A percentile compares a stretch with the other conserved stretches of the same genome.
phyloP scores from a whole-genome alignment of 495 filamentous ascomycete genomes.

The Annulohypoxylon maeteangense region DNA sequence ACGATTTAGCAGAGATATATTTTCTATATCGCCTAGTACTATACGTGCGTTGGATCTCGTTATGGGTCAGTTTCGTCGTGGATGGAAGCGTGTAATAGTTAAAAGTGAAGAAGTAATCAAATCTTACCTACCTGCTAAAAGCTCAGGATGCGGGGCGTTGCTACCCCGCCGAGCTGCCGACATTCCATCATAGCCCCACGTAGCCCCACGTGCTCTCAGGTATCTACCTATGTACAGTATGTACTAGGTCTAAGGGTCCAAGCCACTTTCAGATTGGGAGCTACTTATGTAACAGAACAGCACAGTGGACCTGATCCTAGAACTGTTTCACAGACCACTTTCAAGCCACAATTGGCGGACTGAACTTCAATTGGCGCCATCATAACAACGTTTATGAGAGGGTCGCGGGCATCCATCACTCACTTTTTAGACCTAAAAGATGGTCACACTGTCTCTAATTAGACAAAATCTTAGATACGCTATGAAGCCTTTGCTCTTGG shows the following conservation, averaged over 20 bases:
- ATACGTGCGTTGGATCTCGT: background rate
- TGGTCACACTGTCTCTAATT: slow-evolving; percentile 3
- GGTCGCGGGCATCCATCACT: too few species aligned
- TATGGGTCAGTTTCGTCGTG: background rate
- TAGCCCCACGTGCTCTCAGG: slow-evolving; percentile 10
- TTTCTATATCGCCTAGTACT: background rate
- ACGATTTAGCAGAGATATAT: background rate
- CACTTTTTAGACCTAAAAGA: slow-evolving; percentile 7
- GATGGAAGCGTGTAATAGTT: background rate
- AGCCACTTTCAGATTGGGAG: background rate
- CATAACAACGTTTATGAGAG: background rate
- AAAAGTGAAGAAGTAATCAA: background rate
- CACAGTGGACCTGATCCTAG: background rate
- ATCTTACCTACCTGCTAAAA: slow-evolving; percentile 17
- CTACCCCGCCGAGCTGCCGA: slow-evolving; percentile 23
- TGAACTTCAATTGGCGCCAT: slow-evolving; percentile 11
- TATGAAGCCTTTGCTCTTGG: slow-evolving; percentile 1
- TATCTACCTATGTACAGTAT: background rate
- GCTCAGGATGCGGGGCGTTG: slow-evolving; percentile 19
- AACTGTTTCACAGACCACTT: background rate
- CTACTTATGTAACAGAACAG: background rate
- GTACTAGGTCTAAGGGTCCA: background rate
- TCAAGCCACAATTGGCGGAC: background rate
- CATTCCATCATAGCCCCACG: slow-evolving; percentile 10
- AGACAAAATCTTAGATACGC: slow-evolving; percentile 5